A percentile compares a stretch with the other conserved stretches of the same genome.
phyloP scores from a whole-genome alignment of 2,329 filamentous ascomycete genomes.

The Aspergillus brunneoviolaceus region DNA sequence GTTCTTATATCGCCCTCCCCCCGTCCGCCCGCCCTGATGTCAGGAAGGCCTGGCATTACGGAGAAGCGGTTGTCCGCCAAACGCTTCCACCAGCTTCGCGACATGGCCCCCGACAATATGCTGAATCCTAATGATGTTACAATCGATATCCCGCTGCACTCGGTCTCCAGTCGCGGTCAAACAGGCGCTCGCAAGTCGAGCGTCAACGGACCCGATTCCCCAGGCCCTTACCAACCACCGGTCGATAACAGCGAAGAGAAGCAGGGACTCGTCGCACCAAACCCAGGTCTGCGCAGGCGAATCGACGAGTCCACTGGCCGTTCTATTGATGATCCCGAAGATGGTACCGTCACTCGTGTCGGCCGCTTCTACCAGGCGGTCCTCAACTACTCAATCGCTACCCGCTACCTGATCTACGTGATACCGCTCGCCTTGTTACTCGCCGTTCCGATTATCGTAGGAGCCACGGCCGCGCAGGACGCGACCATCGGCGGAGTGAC shows the following conservation, averaged over 20 bases:
- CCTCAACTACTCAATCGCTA: slow-evolving; percentile 62
- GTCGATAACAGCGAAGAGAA: slow-evolving; percentile 34
- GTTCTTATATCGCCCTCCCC: not conserved
- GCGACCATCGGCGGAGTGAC: slow-evolving; percentile 56
- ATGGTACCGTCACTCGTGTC: slow-evolving; percentile 58
- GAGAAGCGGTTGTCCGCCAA: slow-evolving; percentile 46
- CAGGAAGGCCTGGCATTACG: slow-evolving; percentile 34
- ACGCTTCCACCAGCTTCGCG: slow-evolving; percentile 46
- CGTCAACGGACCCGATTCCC: slow-evolving; percentile 32
- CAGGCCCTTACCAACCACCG: slow-evolving; percentile 31
- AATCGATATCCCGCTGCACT: slow-evolving; percentile 62
- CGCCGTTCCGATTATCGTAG: slow-evolving; percentile 63
- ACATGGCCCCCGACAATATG: slow-evolving; percentile 41
- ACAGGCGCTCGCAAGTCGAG: slow-evolving; percentile 45
- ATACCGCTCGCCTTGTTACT: slow-evolving; percentile 58
- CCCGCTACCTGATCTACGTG: slow-evolving; percentile 64
- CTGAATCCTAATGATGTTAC: slow-evolving; percentile 53
- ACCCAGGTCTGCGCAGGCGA: slow-evolving; percentile 34
- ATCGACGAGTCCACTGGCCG: slow-evolving; percentile 33
- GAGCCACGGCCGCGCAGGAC: slow-evolving; percentile 50
- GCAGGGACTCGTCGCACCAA: slow-evolving; percentile 19
- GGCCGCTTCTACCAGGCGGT: slow-evolving; percentile 62
- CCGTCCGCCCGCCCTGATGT: slow-evolving; percentile 25
- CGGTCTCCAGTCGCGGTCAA: slow-evolving; percentile 51
- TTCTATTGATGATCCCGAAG: slow-evolving; percentile 44